These are phyloP conservation scores for Tetraselmis striata DNA, from an alignment of 139 green algal genomes.

Conservation along the genomic window DNA sequence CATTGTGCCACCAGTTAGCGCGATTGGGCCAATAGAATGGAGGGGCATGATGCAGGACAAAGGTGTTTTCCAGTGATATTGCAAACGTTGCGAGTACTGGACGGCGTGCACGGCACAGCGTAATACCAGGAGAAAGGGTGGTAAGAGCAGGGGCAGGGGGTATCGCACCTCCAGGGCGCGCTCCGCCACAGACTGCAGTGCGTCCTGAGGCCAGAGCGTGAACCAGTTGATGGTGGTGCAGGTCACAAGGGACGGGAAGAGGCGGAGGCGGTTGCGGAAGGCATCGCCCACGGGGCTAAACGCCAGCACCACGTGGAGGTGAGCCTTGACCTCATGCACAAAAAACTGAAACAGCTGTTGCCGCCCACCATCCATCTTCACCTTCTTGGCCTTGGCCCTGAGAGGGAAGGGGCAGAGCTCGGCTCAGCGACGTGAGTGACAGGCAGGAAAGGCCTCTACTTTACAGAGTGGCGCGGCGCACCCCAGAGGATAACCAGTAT, in stretches of 20 bases:
- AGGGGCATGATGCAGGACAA: no score
- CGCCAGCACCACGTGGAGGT: slow-evolving; percentile 66
- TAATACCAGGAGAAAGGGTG: no score
- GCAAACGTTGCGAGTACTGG: no score
- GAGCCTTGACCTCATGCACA: slow-evolving; percentile 50
- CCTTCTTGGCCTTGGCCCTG: slow-evolving; percentile 20
- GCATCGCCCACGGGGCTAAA: slow-evolving; percentile 61
- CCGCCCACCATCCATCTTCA: slow-evolving; percentile 17
- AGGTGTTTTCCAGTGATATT: no score
- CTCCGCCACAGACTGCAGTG: slow-evolving; percentile 32
- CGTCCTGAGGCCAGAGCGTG: slow-evolving; percentile 33
- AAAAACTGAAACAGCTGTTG: slow-evolving; percentile 70
- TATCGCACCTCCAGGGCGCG: background rate
- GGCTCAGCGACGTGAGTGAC: no score
- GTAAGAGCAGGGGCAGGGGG: background rate
- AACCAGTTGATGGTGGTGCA: slow-evolving; percentile 78
- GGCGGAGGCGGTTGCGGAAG: slow-evolving; percentile 64
- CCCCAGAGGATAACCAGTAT: no score
- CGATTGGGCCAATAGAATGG: no score
- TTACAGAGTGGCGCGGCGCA: no score
- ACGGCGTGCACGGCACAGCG: no score
- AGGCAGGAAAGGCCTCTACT: no score
- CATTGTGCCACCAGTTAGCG: no score
- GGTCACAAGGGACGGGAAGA: slow-evolving; percentile 73
- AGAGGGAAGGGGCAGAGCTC: background rate